Base-by-base conservation (phyloP, 108 stramenopile genomes). In the Pelagomonas calceolata region DNA sequence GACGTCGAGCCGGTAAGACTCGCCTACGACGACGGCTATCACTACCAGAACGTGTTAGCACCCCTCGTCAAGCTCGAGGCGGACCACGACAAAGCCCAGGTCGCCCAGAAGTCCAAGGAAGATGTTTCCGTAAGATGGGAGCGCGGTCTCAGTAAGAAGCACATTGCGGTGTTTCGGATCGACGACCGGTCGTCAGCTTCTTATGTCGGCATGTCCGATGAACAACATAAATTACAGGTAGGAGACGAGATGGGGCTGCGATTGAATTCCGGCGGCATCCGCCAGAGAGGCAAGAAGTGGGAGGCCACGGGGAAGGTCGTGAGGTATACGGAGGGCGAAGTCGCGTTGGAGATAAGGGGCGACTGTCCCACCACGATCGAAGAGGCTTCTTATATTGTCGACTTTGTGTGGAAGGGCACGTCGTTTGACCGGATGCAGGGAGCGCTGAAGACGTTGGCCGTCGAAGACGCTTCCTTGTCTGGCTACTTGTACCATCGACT, bases 341-440 rank as follows among this genome's bases (percentile, higher is more conserved):
- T 98, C 39, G 87, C 87, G 68, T 72, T 94, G 66, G 95, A 94
- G 77, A 72, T 96, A 66, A 64, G 74, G 26, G 70, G 70, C 46
- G 70, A 79, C 35, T 86, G 78, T 17, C 73, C 77, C 14, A 75
- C 80, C 16, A 64, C 88, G 39, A 85, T 97, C 76, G 79, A 87
- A 4, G 92, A 93, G 75, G 93, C 7, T 3, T 4, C 93, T 68
- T 98, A 87, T 74, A 73, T 87, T 71, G 89, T 96, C n/a, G 92
- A 94, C 68, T 95, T 94, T 74, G 91, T 99, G 73, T 99, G 98
- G 98, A 96, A 96, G 81, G 79, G 81, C 30, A 93, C 92, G 18
- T 91, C 91, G 32, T 99, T 91, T 75, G 98, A 97, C 76, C 82
- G 98, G n/a, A 97, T 97, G 96, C 96, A 96, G 75, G 91, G 86